Evolutionary conservation across 495 filamentous ascomycete species (phyloP), one percentile per base, ranked within the genome.

Genomic region (Penicillium cinerascens): DNA sequence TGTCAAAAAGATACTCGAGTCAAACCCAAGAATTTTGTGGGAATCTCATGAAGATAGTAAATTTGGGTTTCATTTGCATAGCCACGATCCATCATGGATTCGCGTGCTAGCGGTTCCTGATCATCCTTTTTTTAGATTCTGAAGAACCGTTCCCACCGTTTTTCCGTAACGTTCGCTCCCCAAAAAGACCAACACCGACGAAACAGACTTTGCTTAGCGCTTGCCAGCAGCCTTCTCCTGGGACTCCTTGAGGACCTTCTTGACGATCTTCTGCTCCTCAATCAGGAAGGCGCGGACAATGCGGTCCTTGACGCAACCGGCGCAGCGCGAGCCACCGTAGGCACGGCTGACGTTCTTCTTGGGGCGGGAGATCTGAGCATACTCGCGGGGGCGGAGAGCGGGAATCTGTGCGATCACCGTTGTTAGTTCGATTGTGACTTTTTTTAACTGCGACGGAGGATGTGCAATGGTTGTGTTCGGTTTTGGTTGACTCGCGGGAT

Each of bases 221-320:
- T 78, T 78, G 58, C 65, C 68, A 58, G 71, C 64, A 50, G 68
- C 67, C 88, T 95, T 95, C 72, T 81, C 76, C 80, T 92, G 88
- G 59, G 78, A 87, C 80, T 96, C 91, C 85, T 95, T 92, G 74
- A 95, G 84, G 65, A 97, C 93, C 88, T 97, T 97, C 90, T 99
- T 97, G 77, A 99, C 95, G 64, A 99, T 97, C 90, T 97, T 97
- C 82, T 99, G 93, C 84, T 99, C 93, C 82, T 97, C 93, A 61
- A 97, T 97, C 79, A 97, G 78, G 86, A 97, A 97, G 41, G 93
- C 95, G 58, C 95, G 88, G 50, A 96, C 88, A 60, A 99, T 84
- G 60, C 93, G 83, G 82, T 99, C 95, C 79, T 92, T 92, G 65
- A 97, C 93, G 75, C 93, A 99, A 81, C 92, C 95, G 63, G 89